Conservation (phyloP, 2,329 filamentous ascomycete species). For the Aspergillus brunneoviolaceus region DNA sequence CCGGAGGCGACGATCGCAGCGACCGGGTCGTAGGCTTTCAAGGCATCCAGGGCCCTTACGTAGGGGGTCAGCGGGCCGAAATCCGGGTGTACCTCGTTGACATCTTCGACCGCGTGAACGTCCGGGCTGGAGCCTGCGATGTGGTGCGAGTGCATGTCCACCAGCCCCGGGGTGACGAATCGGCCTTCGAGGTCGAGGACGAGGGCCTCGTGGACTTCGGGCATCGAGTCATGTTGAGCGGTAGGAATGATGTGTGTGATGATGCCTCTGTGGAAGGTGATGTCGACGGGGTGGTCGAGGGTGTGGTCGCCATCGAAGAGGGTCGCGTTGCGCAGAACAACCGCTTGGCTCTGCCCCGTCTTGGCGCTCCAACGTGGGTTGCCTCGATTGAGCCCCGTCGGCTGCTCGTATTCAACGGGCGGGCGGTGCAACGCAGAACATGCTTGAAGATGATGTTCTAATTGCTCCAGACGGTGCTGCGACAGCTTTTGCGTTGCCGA, state of each 20-base stretch:
- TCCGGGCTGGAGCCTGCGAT: background rate
- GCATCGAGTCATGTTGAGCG: background rate
- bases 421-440: background rate
- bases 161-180: background rate
- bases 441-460: background rate
- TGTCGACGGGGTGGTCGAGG: background rate
- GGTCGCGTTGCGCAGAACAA: constrained; percentile 2
- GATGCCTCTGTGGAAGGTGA: background rate
- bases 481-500: background rate
- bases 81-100: background rate
- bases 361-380: background rate
- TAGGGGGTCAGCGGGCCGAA: background rate
- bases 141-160: constrained; percentile 4
- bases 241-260: background rate
- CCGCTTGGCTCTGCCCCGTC: background rate
- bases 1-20: background rate
- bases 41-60: background rate
- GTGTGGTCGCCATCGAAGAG: background rate
- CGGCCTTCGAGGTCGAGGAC: background rate
- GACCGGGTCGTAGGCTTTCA: background rate
- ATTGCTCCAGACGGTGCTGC: background rate
- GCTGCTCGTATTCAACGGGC: background rate
- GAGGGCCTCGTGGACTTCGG: background rate
- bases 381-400: background rate
- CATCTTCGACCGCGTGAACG: background rate